Base-by-base conservation (phyloP, 495 filamentous ascomycete genomes). In the Penicillium canescens region DNA sequence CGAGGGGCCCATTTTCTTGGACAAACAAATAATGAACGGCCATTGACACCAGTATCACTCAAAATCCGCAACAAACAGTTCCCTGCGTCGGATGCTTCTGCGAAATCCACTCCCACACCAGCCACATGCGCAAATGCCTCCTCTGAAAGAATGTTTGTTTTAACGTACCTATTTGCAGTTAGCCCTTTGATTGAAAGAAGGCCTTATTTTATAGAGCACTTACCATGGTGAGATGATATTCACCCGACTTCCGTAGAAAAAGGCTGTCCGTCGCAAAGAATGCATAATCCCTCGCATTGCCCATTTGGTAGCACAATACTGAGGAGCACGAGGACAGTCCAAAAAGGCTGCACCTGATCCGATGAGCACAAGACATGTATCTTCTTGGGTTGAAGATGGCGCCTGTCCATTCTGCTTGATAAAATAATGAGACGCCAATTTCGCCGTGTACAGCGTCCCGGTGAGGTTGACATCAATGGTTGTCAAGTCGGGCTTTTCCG, bases 361-460 rank as follows among this genome's bases (percentile, higher is more conserved):
- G 21, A 70, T 65, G 16, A 70, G 43, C 1, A 68, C 34, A 12
- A 70, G 35, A 12, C 53, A 63, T 2, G 61, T 61, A 39, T 65
- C 61, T 12, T 65, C 55, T 21, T 65, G 61, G 13, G 33, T 21
- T 5, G 14, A 10, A 0, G 54, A 58, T 8, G 23, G 9, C 13
- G 37, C 13, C n/a, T 56, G 42, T 20, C 60, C 56, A 35, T 60
- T 62, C 44, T 59, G 55, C 16, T 61, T 52, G n/a, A 66, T 60
- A 44, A 63, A 71, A 54, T 79, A 77, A 49, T 77, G 73, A 37
- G 66, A 65, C 9, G 69, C 76, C 8, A 80, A 56, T 60, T 74
- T 72, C 16, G 73, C 49, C 1, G 77, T 76, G 49, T 79, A 76
- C 13, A 79, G 63, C 0, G 66, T 56, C 0, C 64, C 71, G 10